Base-by-base conservation (phyloP, 768 basidiomycete species). In the Auricularia sp. region DNA sequence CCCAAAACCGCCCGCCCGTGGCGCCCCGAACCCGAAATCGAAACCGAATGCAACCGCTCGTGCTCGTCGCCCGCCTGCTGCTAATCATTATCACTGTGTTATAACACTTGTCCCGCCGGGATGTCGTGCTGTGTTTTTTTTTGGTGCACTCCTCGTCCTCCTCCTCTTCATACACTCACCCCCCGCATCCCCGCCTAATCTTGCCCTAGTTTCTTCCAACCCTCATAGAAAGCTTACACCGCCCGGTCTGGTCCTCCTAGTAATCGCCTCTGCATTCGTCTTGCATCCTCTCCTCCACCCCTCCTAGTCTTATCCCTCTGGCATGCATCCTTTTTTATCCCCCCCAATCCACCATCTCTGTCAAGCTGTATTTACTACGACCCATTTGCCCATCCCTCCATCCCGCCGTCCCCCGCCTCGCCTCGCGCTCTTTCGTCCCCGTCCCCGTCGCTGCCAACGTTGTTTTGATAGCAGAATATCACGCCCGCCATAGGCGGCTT, bases 401-500 rank as follows among this genome's bases (percentile, higher is more conserved):
- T 14, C 56, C 23, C 56, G 6, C 23, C n/a, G 10, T n/a, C 54
- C 21, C 10, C 54, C 23, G 11, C n/a, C 54, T 56, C 23, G 11
- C n/a, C 54, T 56, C 2, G 14, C 54, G 54, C 12, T 44, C 12
- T 56, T 10, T 56, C 54, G 54, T 56, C n/a, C 56, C 56, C 34
- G 56, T 6, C 34, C 34, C 34, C 14, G 23, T 35, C 56, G 29
- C 56, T 59, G 14, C 54, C 54, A 10, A 8, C 14, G 21, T 12
- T 12, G 54, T 21, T 21, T 18, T 56, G 34, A 59, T 59, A 59
- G 29, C 23, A 59, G 11, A 7, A 29, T 10, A 59, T 59, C 29
- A 10, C 14, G 56, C 33, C 56, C 56, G 56, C 56, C 56, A 59
- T 59, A 59, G 56, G 56, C 56, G 56, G 56, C 56, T 59, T 59